Base-by-base conservation (phyloP, 768 basidiomycete species). In the Serendipita sp. region DNA sequence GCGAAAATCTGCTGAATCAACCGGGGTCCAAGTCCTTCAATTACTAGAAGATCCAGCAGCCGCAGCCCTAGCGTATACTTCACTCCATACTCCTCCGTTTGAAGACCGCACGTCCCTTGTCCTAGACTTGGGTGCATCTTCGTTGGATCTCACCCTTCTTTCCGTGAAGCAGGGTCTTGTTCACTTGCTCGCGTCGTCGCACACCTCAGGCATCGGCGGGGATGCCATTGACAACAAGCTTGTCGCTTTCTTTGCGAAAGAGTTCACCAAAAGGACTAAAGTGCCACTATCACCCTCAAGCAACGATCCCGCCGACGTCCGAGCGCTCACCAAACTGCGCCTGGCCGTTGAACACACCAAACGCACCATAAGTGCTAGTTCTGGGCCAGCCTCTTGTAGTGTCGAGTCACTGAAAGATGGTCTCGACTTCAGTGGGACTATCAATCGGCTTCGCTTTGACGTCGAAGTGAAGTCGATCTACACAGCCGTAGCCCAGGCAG, bases 221-320 rank as follows among this genome's bases (percentile, higher is more conserved):
- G 80, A 87, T 66, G 78, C 80, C 64, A 82, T 94, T 68, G 90
- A 92, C 74, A 81, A 82, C 64, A 81, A 84, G 69, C 79, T 97
- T 43, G 83, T 96, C 75, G 85, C 86, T 64, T 89, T 88, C 77
- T 96, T 99, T 72, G 84, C 88, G 61, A 84, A 91, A 70, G 95
- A 99, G 66, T 99, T 99, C 73, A 89, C 88, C 58, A 98, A 97
- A 75, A 99, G 96, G 77, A 93, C 87, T 17, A 91, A 90, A 72
- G 80, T 81, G 24, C 75, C 84, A 0, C 77, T 96, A 44, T 84
- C 85, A 1, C 75, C 85, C 3, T 75, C 76, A 2, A 76, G 81
- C 22, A 24, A 4, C 22, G 53, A 58, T 11, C 66, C 75, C 17
- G 75, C 77, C 33, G 88, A 93, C 73, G 78, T 82, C 68, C 88